Evolutionary conservation across 768 basidiomycete genomes (phyloP), one percentile per base, ranked within the genome.

Genomic region (Leccinum rimulosum): DNA sequence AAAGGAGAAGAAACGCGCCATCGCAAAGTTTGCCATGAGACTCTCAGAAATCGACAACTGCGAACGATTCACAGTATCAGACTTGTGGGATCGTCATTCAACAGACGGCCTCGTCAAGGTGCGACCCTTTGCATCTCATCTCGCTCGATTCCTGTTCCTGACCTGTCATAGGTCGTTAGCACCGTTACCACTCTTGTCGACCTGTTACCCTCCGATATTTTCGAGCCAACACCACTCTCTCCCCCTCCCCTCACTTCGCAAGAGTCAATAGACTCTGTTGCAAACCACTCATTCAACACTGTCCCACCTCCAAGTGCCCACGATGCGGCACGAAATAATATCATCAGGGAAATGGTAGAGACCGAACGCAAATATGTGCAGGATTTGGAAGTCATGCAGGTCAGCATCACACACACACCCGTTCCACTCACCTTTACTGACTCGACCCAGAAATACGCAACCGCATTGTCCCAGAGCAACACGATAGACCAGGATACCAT

Each of bases 71-170:
- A 93, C 91, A 0, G 87, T 98, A 15, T 90, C 90, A 33, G 96
- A 98, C 73, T 78, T 98, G 52, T 92, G 89, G 84, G 86, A 91
- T 68, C 84, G 91, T 50, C 89, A 92, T 66, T 93, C 94, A 38
- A 97, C 92, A 6, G 94, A 95, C 66, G 94, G 93, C 5, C 79
- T 98, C 61, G 95, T 98, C 69, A 97, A 97, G 86, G 95, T 95
- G 56, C 62, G 82, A 74, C 9, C 17, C 49, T 57, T 5, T 62
- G 52, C 17, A 2, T 31, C 25, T 25, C 11, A 28, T 43, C 45
- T 50, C 6, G 30, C 38, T 43, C 35, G 1, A 17, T 48, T 47
- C 52, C 30, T 53, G 30, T 40, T 17, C 47, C 52, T 60, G 31
- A 59, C 49, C 31, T 3, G 55, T 57, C 33, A 7, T 57, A 96